phyloP scores from a whole-genome alignment of 2,329 filamentous ascomycete genomes.

The Colletotrichum tofieldiae region DNA sequence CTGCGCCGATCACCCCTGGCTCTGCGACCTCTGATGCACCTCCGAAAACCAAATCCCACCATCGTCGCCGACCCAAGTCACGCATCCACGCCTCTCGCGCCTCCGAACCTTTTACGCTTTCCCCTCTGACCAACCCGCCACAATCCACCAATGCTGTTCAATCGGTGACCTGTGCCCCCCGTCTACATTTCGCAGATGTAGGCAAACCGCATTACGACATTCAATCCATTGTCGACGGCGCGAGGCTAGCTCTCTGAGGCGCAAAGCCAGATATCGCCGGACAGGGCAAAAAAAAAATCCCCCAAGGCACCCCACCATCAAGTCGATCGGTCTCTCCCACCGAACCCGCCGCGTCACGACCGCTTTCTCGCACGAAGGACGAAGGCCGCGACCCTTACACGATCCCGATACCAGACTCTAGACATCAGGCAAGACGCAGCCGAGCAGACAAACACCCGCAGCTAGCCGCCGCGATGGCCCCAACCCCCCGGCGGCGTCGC shows the following conservation, averaged over 20 bases:
- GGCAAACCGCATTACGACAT: neutral
- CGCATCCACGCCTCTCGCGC: constrained; percentile 9
- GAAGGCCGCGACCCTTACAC: neutral
- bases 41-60: constrained; percentile 24
- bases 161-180: neutral
- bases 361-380: neutral
- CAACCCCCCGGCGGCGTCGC: constrained; percentile 31
- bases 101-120: neutral
- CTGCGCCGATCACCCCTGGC: neutral
- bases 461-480: constrained; percentile 35
- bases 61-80: constrained; percentile 45
- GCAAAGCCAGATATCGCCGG: neutral
- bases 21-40: constrained; percentile 25
- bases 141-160: constrained; percentile 15
- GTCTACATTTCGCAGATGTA: constrained; percentile 19
- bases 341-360: neutral
- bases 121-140: neutral
- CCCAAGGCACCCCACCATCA: constrained; percentile 12
- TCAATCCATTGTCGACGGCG: neutral
- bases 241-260: neutral
- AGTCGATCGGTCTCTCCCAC: neutral
- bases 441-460: neutral
- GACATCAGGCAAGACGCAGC: neutral
- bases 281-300: constrained; percentile 4
- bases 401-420: neutral